Base-by-base conservation (phyloP, 2,329 filamentous ascomycete genomes). In the Phoma sp. region DNA sequence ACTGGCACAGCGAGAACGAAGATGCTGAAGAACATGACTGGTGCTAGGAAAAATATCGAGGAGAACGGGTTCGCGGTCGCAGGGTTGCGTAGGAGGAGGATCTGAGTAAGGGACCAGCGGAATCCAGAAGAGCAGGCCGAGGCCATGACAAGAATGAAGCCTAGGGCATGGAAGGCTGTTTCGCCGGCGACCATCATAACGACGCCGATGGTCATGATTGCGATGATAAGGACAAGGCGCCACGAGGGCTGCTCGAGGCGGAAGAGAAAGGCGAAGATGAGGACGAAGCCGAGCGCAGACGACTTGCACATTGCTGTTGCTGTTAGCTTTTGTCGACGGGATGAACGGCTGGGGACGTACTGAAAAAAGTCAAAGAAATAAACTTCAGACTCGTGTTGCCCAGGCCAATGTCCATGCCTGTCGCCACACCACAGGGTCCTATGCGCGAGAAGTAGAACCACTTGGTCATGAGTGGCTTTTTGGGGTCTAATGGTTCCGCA, bases 171-270 rank as follows among this genome's bases (percentile, higher is more conserved):
- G 77, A 99, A 99, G 44, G 92, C 88, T 33, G 96, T 88, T 77
- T 99, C 95, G 57, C 94, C 95, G 6, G 92, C 92, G 0, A 98
- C 95, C 95, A 99, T 99, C 87, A 98, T 96, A 58, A 99, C 83
- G 8, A 99, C 94, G 57, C 95, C 95, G 2, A 87, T 68, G 0
- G 93, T 97, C 95, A 99, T 98, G 68, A 90, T 88, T 48, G 87
- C 84, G 64, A 99, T 98, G 64, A 98, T 95, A 62, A 84, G 82
- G 35, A 96, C 89, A 8, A 99, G 85, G 66, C 89, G 90, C 82
- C 90, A 87, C 0, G 94, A 97, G 0, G 91, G 92, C 10, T 85
- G 85, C 77, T 99, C 95, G 47, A 99, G 87, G 48, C 90, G 88
- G 80, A 99, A 98, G 43, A 96, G 74, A 71, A 99, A 96, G 60